A percentile compares a stretch with the other conserved stretches of the same genome.
These are phyloP conservation scores for Umbelopsis vinacea DNA, from an alignment of 192 early-diverging fungal species.

Conservation along the genomic window DNA sequence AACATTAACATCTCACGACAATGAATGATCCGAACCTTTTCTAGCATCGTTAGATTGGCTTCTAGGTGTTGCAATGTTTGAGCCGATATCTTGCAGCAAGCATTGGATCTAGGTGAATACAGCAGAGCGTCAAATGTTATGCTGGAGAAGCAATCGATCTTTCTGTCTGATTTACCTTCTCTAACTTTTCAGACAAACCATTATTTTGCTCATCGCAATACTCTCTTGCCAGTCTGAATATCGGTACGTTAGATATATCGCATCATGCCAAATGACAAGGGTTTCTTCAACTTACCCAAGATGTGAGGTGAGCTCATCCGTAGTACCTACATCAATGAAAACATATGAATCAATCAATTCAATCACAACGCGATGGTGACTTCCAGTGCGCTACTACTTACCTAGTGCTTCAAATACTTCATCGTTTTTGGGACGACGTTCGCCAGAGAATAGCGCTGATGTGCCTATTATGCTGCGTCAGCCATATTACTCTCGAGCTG, in stretches of 20 bases:
- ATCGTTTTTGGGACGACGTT: conserved; percentile 88
- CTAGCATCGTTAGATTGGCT: conserved; percentile 58
- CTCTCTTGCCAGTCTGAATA: conserved; percentile 55
- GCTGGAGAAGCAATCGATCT: not conserved
- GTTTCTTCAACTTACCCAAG: conserved; percentile 54
- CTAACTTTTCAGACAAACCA: conserved; percentile 52
- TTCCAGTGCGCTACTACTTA: conserved; percentile 7
- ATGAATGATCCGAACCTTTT: conserved; percentile 37
- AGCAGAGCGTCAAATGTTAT: not conserved
- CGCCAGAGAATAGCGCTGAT: conserved; percentile 88
- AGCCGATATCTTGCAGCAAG: conserved; percentile 85
- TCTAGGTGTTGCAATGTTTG: conserved; percentile 91
- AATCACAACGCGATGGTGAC: not conserved
- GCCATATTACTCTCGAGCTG: not conserved
- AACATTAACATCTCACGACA: not conserved
- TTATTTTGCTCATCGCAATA: conserved; percentile 58
- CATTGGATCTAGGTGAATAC: conserved; percentile 77
- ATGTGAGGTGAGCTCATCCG: conserved; percentile 82
- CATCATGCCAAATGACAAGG: not conserved
- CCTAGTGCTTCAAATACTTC: conserved; percentile 90
- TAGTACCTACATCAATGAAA: conserved; percentile 53
- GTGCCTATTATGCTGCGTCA: conserved; percentile 54
- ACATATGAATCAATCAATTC: not conserved
- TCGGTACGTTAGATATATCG: not conserved
- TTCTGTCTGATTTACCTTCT: conserved; percentile 45